Conservation (phyloP, 768 basidiomycete genomes). For the Pholiota conissans region DNA sequence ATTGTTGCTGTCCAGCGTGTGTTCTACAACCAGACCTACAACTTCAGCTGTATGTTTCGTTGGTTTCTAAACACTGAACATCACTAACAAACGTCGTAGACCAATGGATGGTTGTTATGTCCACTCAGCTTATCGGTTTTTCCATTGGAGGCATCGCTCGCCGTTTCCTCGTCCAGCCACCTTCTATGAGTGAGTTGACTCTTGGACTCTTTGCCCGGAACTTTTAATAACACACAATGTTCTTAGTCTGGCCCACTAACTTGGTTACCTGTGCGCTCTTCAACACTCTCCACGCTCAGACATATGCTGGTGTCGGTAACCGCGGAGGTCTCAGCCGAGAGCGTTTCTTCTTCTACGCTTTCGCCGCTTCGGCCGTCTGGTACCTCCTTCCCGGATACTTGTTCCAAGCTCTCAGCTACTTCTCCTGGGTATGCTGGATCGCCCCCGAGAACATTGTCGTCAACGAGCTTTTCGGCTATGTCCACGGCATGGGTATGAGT, state of each 20-base stretch:
- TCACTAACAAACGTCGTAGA: conserved; percentile 36
- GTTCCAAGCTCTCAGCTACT: conserved; percentile 64
- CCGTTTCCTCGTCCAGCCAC: conserved; percentile 75
- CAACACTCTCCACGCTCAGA: conserved; percentile 79
- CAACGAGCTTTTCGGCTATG: conserved; percentile 77
- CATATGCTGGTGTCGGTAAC: conserved; percentile 64
- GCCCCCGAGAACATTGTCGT: conserved; percentile 65
- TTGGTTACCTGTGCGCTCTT: conserved; percentile 74
- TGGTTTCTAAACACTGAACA: not conserved
- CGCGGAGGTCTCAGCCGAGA: conserved; percentile 72
- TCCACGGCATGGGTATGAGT: conserved; percentile 65
- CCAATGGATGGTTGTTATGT: conserved; percentile 80
- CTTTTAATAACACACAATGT: conserved; percentile 31
- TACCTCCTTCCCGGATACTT: conserved; percentile 74
- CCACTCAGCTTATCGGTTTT: conserved; percentile 78
- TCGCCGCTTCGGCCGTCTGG: conserved; percentile 59
- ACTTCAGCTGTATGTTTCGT: conserved; percentile 48
- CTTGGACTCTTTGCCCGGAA: conserved; percentile 12
- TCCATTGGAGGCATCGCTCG: conserved; percentile 73
- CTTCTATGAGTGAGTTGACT: conserved; percentile 58
- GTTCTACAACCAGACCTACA: conserved; percentile 66
- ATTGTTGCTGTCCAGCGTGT: conserved; percentile 76
- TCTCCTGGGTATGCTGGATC: conserved; percentile 65
- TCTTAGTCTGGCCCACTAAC: conserved; percentile 74
- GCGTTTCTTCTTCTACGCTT: conserved; percentile 72